Evolutionary conservation across 1,284 basidiomycete genomes (phyloP), one percentile per base, ranked within the genome.

Genomic region (Irpex rosettiformis): DNA sequence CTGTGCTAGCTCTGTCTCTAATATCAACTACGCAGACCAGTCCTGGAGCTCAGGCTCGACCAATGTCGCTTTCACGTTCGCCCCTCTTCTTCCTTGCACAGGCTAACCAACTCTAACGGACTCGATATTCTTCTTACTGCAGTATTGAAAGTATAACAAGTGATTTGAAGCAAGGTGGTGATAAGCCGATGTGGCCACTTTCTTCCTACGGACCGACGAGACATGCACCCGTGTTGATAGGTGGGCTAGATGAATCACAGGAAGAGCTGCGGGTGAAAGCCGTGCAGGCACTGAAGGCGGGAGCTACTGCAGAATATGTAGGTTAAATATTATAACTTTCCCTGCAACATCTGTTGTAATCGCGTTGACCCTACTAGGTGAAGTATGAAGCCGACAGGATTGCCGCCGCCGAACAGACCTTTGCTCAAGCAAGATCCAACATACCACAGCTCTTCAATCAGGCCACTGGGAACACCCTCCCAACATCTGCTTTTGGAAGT

Each of bases 201-300:
- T 88, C 92, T 0, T 88, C 83, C 0, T 97, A 91, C 69, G 94
- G 82, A 0, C 84, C 91, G 22, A 84, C 86, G 0, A 94, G 95
- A 68, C 70, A 82, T 56, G 91, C 94, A 65, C 86, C 86, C 0
- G 85, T 81, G 52, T 66, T 96, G 4, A 72, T 97, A 16, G 63
- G 72, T 3, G 86, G 84, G 1, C 74, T 89, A 29, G 94, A 97
- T 66, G 77, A 89, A 61, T 90, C 86, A 0, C 83, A 81, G 0
- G 95, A 97, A 66, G 95, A 98, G 72, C 72, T 97, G 54, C 81
- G 90, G 49, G 75, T 86, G 58, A 87, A 82, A 66, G 90, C 89
- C 8, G 77, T 81, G 4, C 72, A 78, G 11, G 89, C 91, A 0
- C 66, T 81, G 28, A 78, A 79, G 58, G 75, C 77, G 10, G 86